Percentiles rank a stretch among this genome's conserved stretches.
phyloP scores from a whole-genome alignment of 805 yeast genomes.

The Saccharomycopsis vini region DNA sequence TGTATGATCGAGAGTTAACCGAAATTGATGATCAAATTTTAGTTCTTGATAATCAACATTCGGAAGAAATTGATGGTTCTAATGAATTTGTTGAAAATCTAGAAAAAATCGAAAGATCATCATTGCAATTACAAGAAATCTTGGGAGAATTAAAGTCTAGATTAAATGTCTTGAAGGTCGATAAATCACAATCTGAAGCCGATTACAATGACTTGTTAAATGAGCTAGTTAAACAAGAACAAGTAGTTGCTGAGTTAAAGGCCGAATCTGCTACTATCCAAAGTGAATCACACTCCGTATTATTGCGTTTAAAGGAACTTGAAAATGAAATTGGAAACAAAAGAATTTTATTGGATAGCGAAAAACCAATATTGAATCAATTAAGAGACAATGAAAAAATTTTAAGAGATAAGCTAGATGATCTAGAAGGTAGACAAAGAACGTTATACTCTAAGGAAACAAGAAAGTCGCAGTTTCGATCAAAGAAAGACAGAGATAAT shows the following conservation, averaged over 20 bases:
- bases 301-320: slow-evolving; percentile 23
- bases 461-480: slow-evolving; percentile 49
- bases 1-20: slow-evolving; percentile 68
- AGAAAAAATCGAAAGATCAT: slow-evolving; percentile 49
- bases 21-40: slow-evolving; percentile 55
- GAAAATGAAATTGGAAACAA: slow-evolving; percentile 28
- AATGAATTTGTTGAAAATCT: slow-evolving; percentile 45
- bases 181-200: slow-evolving; percentile 42
- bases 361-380: slow-evolving; percentile 24
- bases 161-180: slow-evolving; percentile 45
- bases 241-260: slow-evolving; percentile 36
- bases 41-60: slow-evolving; percentile 48
- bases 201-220: slow-evolving; percentile 43
- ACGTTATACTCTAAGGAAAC: slow-evolving; percentile 62
- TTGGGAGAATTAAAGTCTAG: slow-evolving; percentile 40
- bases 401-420: slow-evolving; percentile 32
- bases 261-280: slow-evolving; percentile 27
- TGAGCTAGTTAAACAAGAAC: slow-evolving; percentile 40
- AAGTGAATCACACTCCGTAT: slow-evolving; percentile 27
- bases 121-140: slow-evolving; percentile 36
- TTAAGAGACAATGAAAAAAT: slow-evolving; percentile 33
- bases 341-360: slow-evolving; percentile 24
- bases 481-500: slow-evolving; percentile 49
- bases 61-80: slow-evolving; percentile 41
- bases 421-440: slow-evolving; percentile 45